Base-by-base conservation (phyloP, 139 green algal species). In the Tetradesmus obliquus region DNA sequence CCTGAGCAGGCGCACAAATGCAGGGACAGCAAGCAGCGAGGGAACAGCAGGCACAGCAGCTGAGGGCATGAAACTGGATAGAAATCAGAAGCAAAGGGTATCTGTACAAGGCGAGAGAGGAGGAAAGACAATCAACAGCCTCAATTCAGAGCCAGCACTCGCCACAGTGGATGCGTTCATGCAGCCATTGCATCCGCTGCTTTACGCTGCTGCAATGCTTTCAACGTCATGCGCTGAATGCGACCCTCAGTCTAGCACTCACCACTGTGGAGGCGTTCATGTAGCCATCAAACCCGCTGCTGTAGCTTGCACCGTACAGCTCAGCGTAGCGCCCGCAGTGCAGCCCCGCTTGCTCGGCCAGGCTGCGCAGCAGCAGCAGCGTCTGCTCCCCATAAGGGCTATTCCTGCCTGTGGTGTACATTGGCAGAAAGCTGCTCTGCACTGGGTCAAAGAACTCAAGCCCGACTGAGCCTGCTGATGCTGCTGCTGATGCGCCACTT, bases 311-410 rank as follows among this genome's bases (percentile, higher is more conserved):
- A 22, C 22, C 62, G 13, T 94, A 93, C 2, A 79, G 3, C 1
- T 85, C 76, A 1, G 95, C 95, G 58, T 96, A 96, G 80, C 45
- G 15, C 9, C 57, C 22, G 60, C 90, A 94, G 87, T 95, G 51
- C 86, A 96, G 81, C 8, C 93, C 92, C 1, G 79, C 66, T 15
- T 60, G n/a, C 79, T 92, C 66, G 24, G 94, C 92, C 3, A 96
- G 76, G 74, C 88, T 93, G 51, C 66, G 86, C 66, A 96, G 89
- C 60, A 95, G 91, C 87, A 93, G 91, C 1, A 92, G 85, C 54
- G 93, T 94, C 91, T 96, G 93, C 88, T 97, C 95, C 0, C 94
- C 94, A 85, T 96, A 96, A 0, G 95, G 95, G 92, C 92, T 95
- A 90, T 93, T 92, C 19, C 92, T 79, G 45, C 95, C 95, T 3